Evolutionary conservation across 345 rosid genomes (phyloP), one percentile per base, ranked within the genome.

Genomic region (Salix purpurea): DNA sequence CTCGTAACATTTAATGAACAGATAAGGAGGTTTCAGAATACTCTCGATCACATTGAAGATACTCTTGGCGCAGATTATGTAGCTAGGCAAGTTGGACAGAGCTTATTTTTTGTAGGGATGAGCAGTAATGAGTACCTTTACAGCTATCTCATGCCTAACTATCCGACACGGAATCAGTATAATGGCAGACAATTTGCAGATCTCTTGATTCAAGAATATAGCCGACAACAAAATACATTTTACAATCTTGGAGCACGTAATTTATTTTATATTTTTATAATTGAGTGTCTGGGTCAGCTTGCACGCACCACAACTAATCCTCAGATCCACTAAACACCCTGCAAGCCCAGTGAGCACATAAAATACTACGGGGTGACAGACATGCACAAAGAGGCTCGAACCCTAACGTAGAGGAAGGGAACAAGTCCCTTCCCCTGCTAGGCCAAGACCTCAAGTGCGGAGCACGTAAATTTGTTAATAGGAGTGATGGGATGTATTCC

Each of bases 401-500:
- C 34, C 34, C 2, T 32, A 2, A 32, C 5, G 0, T 0, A 32
- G 34, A 32, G 34, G 0, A 32, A 32, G 34, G 5, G 34, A 32
- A 32, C 34, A 32, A 28, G 1, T 28, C 30, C 30, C 30, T 32
- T 32, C 34, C 4, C 4, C 5, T 0, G 28, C 34, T 32, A 32
- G 4, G 0, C 34, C 34, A 32, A 32, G 4, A 32, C 34, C 4
- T 32, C 4, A 32, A 32, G 34, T 32, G 34, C 34, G 99, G 98
- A 70, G 98, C 90, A 28, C 74, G 95, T 58, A 96, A 92, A 81
- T 92, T 93, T 78, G 88, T 93, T 7, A 44, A 93, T 96, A 28
- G 97, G 98, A 70, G 76, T 86, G 70, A 93, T 96, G 99, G 99
- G 99, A 26, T 96, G 99, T 70, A 96, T 96, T 39, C 99, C 99